A percentile compares a stretch with the other conserved stretches of the same genome.
Conservation (phyloP, 2,329 filamentous ascomycete species). For the Ambrosiella xylebori region DNA sequence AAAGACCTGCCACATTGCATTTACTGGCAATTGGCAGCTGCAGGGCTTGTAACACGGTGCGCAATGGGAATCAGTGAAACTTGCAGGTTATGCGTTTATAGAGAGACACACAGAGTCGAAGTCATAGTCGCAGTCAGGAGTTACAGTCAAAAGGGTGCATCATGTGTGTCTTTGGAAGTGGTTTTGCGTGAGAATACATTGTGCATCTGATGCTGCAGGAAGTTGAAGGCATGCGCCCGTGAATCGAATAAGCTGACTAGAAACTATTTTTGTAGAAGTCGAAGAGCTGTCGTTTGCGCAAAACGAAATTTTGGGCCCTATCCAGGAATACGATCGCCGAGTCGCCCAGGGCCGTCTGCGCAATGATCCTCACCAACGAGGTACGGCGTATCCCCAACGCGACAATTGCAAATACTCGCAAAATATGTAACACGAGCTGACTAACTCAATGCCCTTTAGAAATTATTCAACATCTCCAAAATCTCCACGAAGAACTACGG, state of each 20-base stretch:
- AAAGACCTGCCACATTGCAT: not conserved
- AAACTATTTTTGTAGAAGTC: no score
- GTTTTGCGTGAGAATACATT: no score
- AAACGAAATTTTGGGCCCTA: slow-evolving; percentile 39
- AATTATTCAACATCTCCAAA: slow-evolving; percentile 77
- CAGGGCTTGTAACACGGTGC: not conserved
- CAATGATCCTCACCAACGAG: slow-evolving; percentile 83
- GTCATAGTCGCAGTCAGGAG: not conserved
- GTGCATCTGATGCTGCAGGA: no score
- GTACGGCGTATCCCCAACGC: slow-evolving; percentile 27
- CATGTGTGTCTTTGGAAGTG: not conserved
- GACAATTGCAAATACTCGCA: not conserved
- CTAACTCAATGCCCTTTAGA: slow-evolving; percentile 29
- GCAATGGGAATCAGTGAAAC: not conserved
- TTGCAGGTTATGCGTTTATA: no score
- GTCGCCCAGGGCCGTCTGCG: slow-evolving; percentile 57
- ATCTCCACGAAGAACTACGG: slow-evolving; percentile 68
- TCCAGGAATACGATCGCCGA: slow-evolving; percentile 74
- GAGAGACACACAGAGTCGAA: not conserved
- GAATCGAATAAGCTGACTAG: no score
- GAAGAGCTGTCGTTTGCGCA: not conserved
- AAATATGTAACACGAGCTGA: not conserved
- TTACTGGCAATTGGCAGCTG: not conserved
- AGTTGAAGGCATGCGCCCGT: no score
- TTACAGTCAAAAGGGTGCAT: not conserved